Percentiles rank a stretch among this genome's conserved stretches.
phyloP scores from a whole-genome alignment of 371 early-diverging fungal species.

The Circinella umbellata region DNA sequence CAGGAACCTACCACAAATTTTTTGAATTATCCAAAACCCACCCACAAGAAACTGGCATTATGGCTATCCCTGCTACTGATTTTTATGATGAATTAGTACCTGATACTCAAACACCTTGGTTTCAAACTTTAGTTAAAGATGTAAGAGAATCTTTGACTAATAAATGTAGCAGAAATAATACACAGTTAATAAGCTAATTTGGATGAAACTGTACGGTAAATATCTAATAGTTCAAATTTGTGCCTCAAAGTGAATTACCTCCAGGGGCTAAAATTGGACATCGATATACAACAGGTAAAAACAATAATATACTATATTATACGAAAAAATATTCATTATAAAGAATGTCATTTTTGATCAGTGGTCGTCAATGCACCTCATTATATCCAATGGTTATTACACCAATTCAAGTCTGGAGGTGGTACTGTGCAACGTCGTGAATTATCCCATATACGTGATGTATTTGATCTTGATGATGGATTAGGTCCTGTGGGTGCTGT shows the following conservation, averaged over 20 bases:
- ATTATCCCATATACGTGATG: slow-evolving; percentile 59
- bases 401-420: slow-evolving; percentile 56
- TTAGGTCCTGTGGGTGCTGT: slow-evolving; percentile 47
- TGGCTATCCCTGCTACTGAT: slow-evolving; percentile 45
- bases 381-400: slow-evolving; percentile 68
- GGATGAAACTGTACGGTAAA: too few species aligned
- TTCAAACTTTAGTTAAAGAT: slow-evolving; percentile 50
- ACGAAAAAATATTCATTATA: background rate
- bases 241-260: slow-evolving; percentile 48
- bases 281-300: slow-evolving; percentile 54
- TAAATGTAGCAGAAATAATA: background rate
- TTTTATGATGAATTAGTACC: slow-evolving; percentile 51
- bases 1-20: slow-evolving; percentile 47
- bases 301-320: background rate
- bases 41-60: slow-evolving; percentile 48
- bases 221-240: slow-evolving; percentile 36
- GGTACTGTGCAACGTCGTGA: slow-evolving; percentile 50
- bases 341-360: slow-evolving; percentile 13
- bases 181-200: background rate
- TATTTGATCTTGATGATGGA: slow-evolving; percentile 17
- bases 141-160: slow-evolving; percentile 33
- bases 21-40: slow-evolving; percentile 40
- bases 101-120: slow-evolving; percentile 56
- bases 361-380: slow-evolving; percentile 62
- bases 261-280: slow-evolving; percentile 53